phyloP scores from a whole-genome alignment of 306 rosid genomes.

The Casuarina equisetifolia region DNA sequence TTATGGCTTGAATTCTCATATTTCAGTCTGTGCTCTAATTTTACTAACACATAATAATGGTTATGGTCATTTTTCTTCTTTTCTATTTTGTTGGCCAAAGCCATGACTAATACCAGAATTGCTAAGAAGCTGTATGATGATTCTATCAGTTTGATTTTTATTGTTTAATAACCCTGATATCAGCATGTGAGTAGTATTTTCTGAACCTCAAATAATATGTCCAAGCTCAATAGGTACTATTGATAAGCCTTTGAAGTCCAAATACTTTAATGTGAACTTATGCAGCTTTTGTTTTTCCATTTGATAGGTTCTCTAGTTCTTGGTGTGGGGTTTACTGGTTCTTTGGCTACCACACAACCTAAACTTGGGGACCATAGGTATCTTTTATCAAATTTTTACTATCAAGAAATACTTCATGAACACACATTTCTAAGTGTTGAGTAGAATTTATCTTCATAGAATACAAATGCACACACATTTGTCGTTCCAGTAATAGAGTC shows the following conservation, averaged over 20 bases:
- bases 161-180: background rate
- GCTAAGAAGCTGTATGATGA: background rate
- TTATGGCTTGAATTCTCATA: background rate
- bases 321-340: constrained; percentile 89
- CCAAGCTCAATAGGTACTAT: background rate
- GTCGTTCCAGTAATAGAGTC: background rate
- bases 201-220: background rate
- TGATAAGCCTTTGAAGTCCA: background rate
- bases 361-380: constrained; percentile 90
- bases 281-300: constrained; percentile 21
- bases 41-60: background rate
- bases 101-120: background rate
- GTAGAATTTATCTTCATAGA: background rate
- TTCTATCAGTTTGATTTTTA: background rate
- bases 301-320: constrained; percentile 72
- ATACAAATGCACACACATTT: no score
- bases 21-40: background rate
- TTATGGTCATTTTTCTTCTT: background rate
- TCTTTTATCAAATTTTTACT: constrained; percentile 15
- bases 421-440: background rate
- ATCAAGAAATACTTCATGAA: constrained; percentile 13
- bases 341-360: constrained; percentile 63
- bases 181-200: background rate
- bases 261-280: background rate
- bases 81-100: background rate